These are phyloP conservation scores for Neurospora tetraspora DNA, from an alignment of 495 filamentous ascomycete species.

Conservation along the genomic window DNA sequence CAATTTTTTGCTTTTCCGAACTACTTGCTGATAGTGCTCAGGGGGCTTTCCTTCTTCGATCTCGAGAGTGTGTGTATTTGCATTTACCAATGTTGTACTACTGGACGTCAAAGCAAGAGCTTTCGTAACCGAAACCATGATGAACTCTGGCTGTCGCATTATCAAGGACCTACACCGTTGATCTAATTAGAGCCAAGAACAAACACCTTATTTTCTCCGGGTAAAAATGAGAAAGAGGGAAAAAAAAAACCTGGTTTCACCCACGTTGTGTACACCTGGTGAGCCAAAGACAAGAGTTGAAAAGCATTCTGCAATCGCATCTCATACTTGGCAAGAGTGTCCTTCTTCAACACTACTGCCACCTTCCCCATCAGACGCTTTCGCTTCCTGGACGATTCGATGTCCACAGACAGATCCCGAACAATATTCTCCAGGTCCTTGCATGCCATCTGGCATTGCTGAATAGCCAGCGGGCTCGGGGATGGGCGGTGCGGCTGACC, in stretches of 20 bases:
- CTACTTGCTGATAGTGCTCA: neutral
- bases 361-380: neutral
- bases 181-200: neutral
- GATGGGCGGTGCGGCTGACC: neutral
- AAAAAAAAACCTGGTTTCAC: neutral
- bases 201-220: neutral
- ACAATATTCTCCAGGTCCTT: neutral
- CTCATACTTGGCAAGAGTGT: neutral
- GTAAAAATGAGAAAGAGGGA: too few relatives aligned
- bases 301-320: neutral
- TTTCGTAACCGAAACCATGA: neutral
- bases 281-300: neutral
- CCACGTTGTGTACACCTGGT: neutral
- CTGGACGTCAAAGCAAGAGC: neutral
- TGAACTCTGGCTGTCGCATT: neutral
- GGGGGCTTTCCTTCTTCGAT: neutral
- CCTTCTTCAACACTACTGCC: neutral
- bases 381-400: neutral
- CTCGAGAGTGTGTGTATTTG: neutral
- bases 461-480: neutral
- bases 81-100: neutral
- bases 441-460: neutral
- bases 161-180: neutral
- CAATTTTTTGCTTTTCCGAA: neutral
- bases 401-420: neutral